Evolutionary conservation across 768 basidiomycete species (phyloP).

Genomic region (Agrocybe chaxingu): DNA sequence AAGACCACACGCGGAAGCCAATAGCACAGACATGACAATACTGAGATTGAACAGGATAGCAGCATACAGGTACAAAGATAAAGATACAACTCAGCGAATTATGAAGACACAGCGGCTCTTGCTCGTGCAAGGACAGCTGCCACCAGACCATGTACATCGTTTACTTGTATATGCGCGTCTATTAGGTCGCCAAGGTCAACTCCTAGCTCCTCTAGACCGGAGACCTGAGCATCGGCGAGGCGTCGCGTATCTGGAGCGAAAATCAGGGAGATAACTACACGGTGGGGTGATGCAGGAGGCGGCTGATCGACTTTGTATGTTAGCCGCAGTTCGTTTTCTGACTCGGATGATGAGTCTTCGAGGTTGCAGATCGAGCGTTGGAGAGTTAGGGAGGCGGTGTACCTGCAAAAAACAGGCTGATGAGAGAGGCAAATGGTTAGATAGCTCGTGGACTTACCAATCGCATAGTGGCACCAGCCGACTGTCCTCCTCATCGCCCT

Average conservation of each 20-base stretch:
- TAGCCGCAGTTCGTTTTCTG: conserved; percentile 77
- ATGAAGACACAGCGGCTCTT: conserved; percentile 15
- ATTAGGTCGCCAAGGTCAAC: conserved; percentile 57
- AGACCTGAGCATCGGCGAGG: conserved; percentile 56
- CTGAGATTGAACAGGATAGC: too few relatives aligned
- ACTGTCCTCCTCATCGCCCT: conserved; percentile 61
- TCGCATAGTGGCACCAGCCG: conserved; percentile 64
- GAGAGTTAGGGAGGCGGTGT: conserved; percentile 60
- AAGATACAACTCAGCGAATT: background rate
- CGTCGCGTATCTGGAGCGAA: conserved; percentile 70
- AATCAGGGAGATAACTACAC: conserved; percentile 53
- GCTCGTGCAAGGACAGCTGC: conserved; percentile 55
- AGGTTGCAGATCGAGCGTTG: conserved; percentile 64
- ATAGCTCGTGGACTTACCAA: conserved; percentile 43
- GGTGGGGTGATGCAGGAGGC: conserved; percentile 23
- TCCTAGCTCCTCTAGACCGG: conserved; percentile 47
- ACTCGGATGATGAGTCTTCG: conserved; percentile 51
- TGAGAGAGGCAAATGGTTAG: background rate
- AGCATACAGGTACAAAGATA: too few relatives aligned
- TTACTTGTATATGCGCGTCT: conserved; percentile 58
- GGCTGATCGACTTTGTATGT: conserved; percentile 50
- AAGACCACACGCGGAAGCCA: too few relatives aligned
- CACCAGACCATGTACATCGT: conserved; percentile 65
- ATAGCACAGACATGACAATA: too few relatives aligned
- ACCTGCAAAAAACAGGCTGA: conserved; percentile 41